A percentile compares a stretch with the other conserved stretches of the same genome.
Evolutionary conservation across 2,329 filamentous ascomycete genomes (phyloP).

Genomic region (Fusarium denticulatum): DNA sequence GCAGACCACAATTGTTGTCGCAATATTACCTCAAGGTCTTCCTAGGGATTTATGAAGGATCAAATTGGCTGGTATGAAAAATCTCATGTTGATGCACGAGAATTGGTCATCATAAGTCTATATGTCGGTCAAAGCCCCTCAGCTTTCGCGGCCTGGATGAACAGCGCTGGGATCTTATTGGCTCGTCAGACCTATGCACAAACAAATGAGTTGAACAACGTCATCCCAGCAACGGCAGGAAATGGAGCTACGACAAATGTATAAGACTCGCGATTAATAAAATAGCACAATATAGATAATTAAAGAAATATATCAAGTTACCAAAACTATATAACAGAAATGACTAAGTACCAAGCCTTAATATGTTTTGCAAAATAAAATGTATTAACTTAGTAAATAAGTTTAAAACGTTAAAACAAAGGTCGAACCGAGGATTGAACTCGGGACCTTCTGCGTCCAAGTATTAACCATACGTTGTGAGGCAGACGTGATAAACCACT

Average conservation of each 20-base stretch:
- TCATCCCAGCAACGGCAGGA: conserved; percentile 17
- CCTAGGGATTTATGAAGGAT: neutral
- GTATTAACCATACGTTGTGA: neutral
- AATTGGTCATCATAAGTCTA: conserved; percentile 16
- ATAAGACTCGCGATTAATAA: neutral
- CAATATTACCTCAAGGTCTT: neutral
- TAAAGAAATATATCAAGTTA: neutral
- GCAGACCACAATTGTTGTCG: conserved; percentile 34
- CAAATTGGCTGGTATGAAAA: neutral
- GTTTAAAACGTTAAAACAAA: neutral
- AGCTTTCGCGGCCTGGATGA: conserved; percentile 27
- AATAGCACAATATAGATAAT: neutral
- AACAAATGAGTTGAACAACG: conserved; percentile 32
- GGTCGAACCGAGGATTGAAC: conserved; percentile 9
- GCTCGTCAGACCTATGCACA: conserved; percentile 15
- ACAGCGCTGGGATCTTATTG: conserved; percentile 35
- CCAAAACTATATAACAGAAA: neutral
- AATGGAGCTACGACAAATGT: too few species aligned
- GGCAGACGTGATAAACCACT: conserved; percentile 10
- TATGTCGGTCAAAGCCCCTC: conserved; percentile 38
- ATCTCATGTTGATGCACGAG: conserved; percentile 27
- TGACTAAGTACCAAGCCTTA: too few species aligned
- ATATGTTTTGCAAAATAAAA: neutral
- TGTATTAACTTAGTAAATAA: neutral
- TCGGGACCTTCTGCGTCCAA: neutral